These are phyloP conservation scores for Kalmusia sp. DNA, from an alignment of 2,329 filamentous ascomycete genomes.

Conservation along the genomic window DNA sequence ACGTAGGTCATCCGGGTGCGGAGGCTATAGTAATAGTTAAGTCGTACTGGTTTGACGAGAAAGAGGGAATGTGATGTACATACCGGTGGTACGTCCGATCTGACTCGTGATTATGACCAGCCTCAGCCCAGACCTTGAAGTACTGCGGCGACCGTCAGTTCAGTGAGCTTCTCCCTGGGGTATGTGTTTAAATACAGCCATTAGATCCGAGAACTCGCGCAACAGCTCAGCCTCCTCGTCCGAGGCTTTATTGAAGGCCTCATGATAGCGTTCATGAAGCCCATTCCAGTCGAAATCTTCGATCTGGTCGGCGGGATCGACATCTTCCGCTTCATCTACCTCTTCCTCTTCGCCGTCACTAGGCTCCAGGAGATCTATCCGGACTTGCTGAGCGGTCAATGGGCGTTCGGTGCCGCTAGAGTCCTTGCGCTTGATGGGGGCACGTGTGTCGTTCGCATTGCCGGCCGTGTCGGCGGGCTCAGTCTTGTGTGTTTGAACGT, in stretches of 20 bases:
- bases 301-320: conserved; percentile 47
- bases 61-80: neutral
- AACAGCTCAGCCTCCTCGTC: conserved; percentile 70
- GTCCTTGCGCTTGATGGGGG: conserved; percentile 18
- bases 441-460: conserved; percentile 14
- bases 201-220: conserved; percentile 66
- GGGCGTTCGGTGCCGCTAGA: conserved; percentile 37
- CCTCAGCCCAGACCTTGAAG: conserved; percentile 79
- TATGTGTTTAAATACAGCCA: conserved; percentile 34
- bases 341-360: conserved; percentile 17
- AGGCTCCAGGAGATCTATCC: conserved; percentile 5
- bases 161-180: neutral
- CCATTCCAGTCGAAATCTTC: conserved; percentile 76
- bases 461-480: conserved; percentile 14
- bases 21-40: conserved; percentile 59
- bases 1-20: conserved; percentile 82
- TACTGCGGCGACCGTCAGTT: conserved; percentile 62
- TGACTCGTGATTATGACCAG: conserved; percentile 75
- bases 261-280: conserved; percentile 74
- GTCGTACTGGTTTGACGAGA: neutral
- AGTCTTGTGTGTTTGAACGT: conserved; percentile 12
- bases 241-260: conserved; percentile 68
- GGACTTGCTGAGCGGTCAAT: conserved; percentile 28
- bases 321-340: conserved; percentile 19
- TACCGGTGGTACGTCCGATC: conserved; percentile 79